Evolutionary conservation across 257 asterid genomes (phyloP).

Genomic region (Misopates orontium): DNA sequence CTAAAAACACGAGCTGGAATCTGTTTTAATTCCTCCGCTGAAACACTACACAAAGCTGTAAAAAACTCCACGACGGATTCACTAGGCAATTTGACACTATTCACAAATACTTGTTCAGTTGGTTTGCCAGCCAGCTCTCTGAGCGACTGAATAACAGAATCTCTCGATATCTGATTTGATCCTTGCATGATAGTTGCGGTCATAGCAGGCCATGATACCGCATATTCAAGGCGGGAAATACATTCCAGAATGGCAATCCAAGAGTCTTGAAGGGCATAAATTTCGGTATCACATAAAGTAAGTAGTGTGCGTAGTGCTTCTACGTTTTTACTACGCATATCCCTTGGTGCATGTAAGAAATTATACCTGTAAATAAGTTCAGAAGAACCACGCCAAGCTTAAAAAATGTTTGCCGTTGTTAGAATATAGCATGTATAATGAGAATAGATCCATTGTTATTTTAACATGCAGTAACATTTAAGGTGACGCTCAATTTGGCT

Average conservation of each 20-base stretch:
- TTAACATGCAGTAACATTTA: constrained; percentile 5
- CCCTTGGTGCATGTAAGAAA: constrained; percentile 95
- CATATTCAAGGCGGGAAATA: constrained; percentile 95
- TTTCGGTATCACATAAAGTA: constrained; percentile 81
- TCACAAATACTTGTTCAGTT: constrained; percentile 85
- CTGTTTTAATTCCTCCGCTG: constrained; percentile 96
- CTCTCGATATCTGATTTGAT: constrained; percentile 95
- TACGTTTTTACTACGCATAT: constrained; percentile 92
- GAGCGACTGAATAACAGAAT: constrained; percentile 81
- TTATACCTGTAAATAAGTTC: constrained; percentile 66
- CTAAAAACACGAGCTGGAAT: constrained; percentile 94
- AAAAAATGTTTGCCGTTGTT: constrained; percentile 1
- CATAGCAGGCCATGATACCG: constrained; percentile 87
- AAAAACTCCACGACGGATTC: constrained; percentile 97
- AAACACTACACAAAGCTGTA: constrained; percentile 90
- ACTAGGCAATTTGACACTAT: constrained; percentile 92
- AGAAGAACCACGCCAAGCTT: constrained; percentile 28
- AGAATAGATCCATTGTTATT: constrained; percentile 21
- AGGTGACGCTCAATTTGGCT: no score
- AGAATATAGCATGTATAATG: not conserved
- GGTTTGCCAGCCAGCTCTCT: constrained; percentile 96
- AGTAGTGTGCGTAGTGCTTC: constrained; percentile 94
- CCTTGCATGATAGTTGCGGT: constrained; percentile 96
- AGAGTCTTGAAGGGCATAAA: constrained; percentile 90
- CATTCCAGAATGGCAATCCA: constrained; percentile 96